Evolutionary conservation across 2,329 filamentous ascomycete genomes (phyloP).

Genomic region (Hypoxylon sp.): DNA sequence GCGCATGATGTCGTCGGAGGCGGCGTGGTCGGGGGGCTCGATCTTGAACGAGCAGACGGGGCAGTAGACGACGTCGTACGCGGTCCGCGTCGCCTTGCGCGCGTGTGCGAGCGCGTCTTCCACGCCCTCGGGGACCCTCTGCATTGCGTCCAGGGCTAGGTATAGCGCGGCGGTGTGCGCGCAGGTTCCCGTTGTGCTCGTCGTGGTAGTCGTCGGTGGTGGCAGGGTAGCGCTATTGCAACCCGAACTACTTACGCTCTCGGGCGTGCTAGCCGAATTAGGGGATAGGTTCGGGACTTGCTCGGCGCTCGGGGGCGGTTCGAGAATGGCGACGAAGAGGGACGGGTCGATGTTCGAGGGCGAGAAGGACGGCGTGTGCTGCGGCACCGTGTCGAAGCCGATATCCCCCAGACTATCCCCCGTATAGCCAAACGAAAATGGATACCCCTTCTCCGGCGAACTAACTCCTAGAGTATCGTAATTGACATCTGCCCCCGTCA

Average conservation of each 20-base stretch:
- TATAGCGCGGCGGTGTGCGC: conserved; percentile 66
- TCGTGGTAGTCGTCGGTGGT: conserved; percentile 1
- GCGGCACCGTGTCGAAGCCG: conserved; percentile 48
- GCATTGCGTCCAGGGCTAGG: conserved; percentile 66
- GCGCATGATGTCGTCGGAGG: conserved; percentile 61
- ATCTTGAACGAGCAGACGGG: conserved; percentile 62
- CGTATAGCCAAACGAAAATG: conserved; percentile 44
- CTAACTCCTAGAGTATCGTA: conserved; percentile 22
- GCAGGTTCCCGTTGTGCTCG: conserved; percentile 53
- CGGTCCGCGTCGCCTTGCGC: conserved; percentile 63
- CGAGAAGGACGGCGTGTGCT: conserved; percentile 43
- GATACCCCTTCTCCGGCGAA: conserved; percentile 23
- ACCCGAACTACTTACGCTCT: conserved; percentile 36
- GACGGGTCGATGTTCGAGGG: conserved; percentile 51
- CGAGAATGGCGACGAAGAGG: conserved; percentile 42
- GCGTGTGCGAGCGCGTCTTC: conserved; percentile 64
- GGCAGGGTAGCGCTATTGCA: not conserved
- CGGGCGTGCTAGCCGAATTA: conserved; percentile 48
- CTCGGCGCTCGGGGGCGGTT: conserved; percentile 39
- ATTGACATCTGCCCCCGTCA: conserved; percentile 43
- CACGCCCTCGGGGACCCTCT: conserved; percentile 62
- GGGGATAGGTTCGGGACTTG: conserved; percentile 49
- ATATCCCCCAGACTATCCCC: conserved; percentile 47
- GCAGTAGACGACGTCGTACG: conserved; percentile 68
- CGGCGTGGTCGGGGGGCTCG: conserved; percentile 47